phyloP scores from a whole-genome alignment of 768 basidiomycete species.

The Amanita inopinata region DNA sequence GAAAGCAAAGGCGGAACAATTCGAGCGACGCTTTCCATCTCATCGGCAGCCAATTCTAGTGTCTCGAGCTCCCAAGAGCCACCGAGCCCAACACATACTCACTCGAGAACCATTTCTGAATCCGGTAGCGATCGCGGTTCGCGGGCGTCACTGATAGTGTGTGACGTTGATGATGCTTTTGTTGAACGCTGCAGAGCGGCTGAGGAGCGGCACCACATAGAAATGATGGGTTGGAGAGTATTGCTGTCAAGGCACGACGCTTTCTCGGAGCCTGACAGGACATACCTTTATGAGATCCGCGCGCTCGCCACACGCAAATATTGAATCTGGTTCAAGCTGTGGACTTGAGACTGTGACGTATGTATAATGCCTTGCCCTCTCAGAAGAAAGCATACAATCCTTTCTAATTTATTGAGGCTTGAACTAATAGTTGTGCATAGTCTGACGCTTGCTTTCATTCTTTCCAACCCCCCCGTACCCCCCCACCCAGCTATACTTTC shows the following conservation, averaged over 20 bases:
- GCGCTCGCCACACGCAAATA: slow-evolving; percentile 81
- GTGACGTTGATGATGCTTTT: slow-evolving; percentile 69
- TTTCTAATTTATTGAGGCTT: slow-evolving; percentile 15
- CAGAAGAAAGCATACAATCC: slow-evolving; percentile 7
- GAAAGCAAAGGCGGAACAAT: slow-evolving; percentile 75
- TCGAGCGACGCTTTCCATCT: slow-evolving; percentile 32
- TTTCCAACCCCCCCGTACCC: slow-evolving; percentile 7
- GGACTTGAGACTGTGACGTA: neutral
- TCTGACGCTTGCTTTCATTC: slow-evolving; percentile 14
- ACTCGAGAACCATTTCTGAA: slow-evolving; percentile 61
- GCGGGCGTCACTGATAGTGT: slow-evolving; percentile 62
- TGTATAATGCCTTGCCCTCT: neutral
- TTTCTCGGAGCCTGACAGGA: slow-evolving; percentile 43
- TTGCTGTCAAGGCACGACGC: slow-evolving; percentile 26
- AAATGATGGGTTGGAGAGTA: slow-evolving; percentile 77
- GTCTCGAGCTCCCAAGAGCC: slow-evolving; percentile 25
- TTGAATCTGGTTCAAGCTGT: slow-evolving; percentile 24
- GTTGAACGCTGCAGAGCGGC: slow-evolving; percentile 62
- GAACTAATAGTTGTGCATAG: slow-evolving; percentile 16
- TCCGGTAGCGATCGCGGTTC: slow-evolving; percentile 75
- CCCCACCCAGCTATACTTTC: too few species aligned
- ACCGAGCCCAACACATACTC: slow-evolving; percentile 53
- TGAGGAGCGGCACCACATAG: slow-evolving; percentile 72
- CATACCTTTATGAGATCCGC: slow-evolving; percentile 71
- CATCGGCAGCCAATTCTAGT: slow-evolving; percentile 13